Evolutionary conservation across 306 rosid species (phyloP).

Genomic region (Rosa chinensis): DNA sequence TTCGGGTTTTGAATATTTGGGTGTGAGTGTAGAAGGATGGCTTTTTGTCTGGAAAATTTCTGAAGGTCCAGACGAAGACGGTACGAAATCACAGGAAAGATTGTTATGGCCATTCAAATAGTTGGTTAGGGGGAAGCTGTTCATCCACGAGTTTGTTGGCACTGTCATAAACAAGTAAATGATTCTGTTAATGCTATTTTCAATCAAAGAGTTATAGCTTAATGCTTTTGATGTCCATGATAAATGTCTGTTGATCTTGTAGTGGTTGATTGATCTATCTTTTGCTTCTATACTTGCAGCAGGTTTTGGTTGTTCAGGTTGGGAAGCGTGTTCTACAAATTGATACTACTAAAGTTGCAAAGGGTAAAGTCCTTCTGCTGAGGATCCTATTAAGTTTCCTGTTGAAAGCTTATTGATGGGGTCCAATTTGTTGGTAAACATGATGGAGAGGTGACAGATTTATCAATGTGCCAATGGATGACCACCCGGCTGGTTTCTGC

Average conservation of each 20-base stretch:
- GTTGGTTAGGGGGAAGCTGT: slow-evolving; percentile 70
- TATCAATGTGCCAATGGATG: slow-evolving; percentile 99
- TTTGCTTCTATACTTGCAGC: slow-evolving; percentile 42
- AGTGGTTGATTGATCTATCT: background rate
- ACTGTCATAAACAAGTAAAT: slow-evolving; percentile 93
- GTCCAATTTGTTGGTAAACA: slow-evolving; percentile 92
- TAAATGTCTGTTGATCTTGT: background rate
- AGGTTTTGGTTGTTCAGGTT: slow-evolving; percentile 85
- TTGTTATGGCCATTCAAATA: slow-evolving; percentile 74
- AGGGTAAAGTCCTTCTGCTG: slow-evolving; percentile 66
- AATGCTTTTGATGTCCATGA: no score
- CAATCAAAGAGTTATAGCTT: background rate
- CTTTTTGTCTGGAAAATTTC: slow-evolving; percentile 91
- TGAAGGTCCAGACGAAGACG: slow-evolving; percentile 94
- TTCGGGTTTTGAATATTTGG: slow-evolving; percentile 75
- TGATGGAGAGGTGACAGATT: slow-evolving; percentile 87
- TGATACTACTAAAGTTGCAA: slow-evolving; percentile 90
- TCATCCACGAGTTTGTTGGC: slow-evolving; percentile 97
- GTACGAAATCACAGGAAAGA: slow-evolving; percentile 76
- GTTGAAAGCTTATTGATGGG: slow-evolving; percentile 90
- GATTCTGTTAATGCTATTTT: slow-evolving; percentile 4
- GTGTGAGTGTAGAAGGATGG: slow-evolving; percentile 57
- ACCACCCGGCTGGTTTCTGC: slow-evolving; percentile 90
- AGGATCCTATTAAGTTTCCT: slow-evolving; percentile 72
- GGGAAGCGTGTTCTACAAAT: slow-evolving; percentile 78